Evolutionary conservation across 495 filamentous ascomycete species (phyloP).

Genomic region (Melanomma pulvis-pyrius): DNA sequence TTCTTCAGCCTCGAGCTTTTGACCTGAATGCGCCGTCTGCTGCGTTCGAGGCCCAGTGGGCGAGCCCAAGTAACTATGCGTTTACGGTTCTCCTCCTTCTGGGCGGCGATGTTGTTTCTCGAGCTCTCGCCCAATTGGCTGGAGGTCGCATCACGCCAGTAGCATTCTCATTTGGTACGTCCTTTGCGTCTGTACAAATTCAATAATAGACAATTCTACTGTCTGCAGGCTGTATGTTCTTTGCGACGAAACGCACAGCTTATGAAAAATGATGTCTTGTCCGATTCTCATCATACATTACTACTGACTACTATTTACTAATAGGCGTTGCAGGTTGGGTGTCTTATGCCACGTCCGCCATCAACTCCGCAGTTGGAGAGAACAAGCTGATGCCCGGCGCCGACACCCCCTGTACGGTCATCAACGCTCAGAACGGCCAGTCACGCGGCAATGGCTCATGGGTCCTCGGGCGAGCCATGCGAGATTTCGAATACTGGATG

Average conservation of each 20-base stretch:
- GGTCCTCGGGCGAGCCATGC: neutral
- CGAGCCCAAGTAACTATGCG: neutral
- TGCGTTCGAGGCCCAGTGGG: neutral
- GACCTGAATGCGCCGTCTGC: too few species aligned
- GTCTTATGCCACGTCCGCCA: constrained; percentile 48
- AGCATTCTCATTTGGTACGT: constrained; percentile 15
- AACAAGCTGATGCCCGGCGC: constrained; percentile 47
- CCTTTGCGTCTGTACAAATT: too few species aligned
- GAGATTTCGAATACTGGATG: too few species aligned
- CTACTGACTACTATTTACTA: too few species aligned
- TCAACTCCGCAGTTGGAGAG: constrained; percentile 52
- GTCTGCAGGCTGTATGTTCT: too few species aligned
- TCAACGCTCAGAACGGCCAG: neutral
- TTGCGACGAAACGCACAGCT: too few species aligned
- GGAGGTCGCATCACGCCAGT: constrained; percentile 26
- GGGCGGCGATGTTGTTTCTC: constrained; percentile 9
- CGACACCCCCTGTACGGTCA: neutral
- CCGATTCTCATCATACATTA: too few species aligned
- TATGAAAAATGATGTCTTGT: too few species aligned
- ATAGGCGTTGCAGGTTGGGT: too few species aligned
- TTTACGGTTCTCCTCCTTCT: constrained; percentile 5
- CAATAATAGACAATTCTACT: too few species aligned
- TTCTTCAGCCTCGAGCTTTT: too few species aligned
- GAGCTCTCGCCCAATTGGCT: constrained; percentile 3
- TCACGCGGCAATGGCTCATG: neutral